Evolutionary conservation across 176 grass and related monocot species (phyloP), one percentile per base, ranked within the genome.

Genomic region (Thinopyrum elongatum): DNA sequence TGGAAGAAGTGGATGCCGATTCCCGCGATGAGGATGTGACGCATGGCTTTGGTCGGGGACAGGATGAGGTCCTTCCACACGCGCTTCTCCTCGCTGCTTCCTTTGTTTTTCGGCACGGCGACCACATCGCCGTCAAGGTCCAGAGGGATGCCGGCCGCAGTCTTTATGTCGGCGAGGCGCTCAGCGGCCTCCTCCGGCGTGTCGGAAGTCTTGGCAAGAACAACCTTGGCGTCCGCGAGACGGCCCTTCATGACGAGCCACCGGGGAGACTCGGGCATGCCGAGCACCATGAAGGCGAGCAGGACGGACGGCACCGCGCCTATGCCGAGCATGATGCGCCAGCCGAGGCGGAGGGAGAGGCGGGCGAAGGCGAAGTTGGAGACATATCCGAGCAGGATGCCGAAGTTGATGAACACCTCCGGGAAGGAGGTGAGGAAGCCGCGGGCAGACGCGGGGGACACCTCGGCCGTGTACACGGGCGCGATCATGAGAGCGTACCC

Each of bases 351-450:
- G 22, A 70, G 76, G 9, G 79, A 69, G 4, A 97, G 86, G 55
- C 58, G 74, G 7, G 90, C 19, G 79, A 97, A 97, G 19, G 87
- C 94, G 1, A 42, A 97, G 87, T 97, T 97, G 38, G 94, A 97
- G 4, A 97, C 87, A 80, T 97, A 97, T 6, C 94, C 94, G 35
- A 97, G 91, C 1, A 97, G 92, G 70, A 97, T 94, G 74, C 94
- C 94, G 80, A 86, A 75, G 94, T 97, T 97, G 85, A 97, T 94
- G 85, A 97, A 97, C 6, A 97, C 89, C 91, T 97, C 94, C 71
- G 94, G 94, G 74, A 97, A 97, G 38, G 94, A 94, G 4, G 89
- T 97, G 12, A 97, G 85, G 75, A 97, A 92, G 28, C 94, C 94
- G 1, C 94, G 87, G 10, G 92, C 41, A 4, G 94, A 97, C 61